Evolutionary conservation across 1,284 basidiomycete genomes (phyloP), one percentile per base, ranked within the genome.

Genomic region (Malassezia equina): DNA sequence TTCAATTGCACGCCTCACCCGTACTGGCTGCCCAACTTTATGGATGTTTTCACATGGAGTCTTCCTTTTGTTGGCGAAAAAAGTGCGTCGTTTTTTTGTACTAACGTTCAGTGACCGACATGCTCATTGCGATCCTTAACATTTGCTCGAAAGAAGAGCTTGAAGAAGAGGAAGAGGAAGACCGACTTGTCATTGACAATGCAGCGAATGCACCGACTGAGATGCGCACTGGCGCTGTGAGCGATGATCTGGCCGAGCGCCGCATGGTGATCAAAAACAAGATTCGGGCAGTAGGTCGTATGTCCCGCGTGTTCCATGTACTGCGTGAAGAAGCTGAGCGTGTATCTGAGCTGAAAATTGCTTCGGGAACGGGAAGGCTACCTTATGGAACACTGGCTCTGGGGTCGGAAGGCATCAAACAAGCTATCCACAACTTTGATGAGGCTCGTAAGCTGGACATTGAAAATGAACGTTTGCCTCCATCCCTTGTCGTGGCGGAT

Each of bases 21-120:
- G 4, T 94, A 94, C 75, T 90, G 87, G 88, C 78, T 99, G 36
- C 93, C 93, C 2, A 98, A 96, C 78, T 96, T 96, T 68, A 95
- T 96, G 87, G 90, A 98, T 74, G 93, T 88, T 33, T 98, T 99
- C 76, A 96, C 93, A 1, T 98, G 94, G 94, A 90, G 86, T 80
- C 77, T 98, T 63, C 94, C 93, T 0, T 99, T 98, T 73, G 94
- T 99, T 2, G 93, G 90, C 57, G 90, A 94, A 76, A 94, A 94
- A 78, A 93, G 88, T 90, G 60, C 49, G 41, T 21, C 25, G 21
- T 45, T 43, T 24, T 32, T 29, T 43, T 34, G 31, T 45, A 62
- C 42, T 53, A 27, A 43, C 41, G 47, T 1, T 43, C 60, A 88
- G 87, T 90, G 76, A 88, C 87, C 62, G 94, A 98, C 73, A 96